These are phyloP conservation scores for Porcisia hertigi DNA, from an alignment of 208 protist species.

Conservation along the genomic window DNA sequence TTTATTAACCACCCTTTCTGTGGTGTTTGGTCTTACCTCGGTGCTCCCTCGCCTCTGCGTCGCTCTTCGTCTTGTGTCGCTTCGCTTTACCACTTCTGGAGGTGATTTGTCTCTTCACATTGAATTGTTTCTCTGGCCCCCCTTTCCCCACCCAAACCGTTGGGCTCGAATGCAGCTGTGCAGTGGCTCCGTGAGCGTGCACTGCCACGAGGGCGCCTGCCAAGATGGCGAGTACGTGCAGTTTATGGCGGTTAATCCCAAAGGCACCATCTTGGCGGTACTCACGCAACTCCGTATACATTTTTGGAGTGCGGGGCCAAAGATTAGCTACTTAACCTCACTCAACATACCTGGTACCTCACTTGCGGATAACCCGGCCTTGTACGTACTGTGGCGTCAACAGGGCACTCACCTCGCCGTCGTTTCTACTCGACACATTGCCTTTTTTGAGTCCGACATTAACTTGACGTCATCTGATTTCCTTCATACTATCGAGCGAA, in stretches of 20 bases:
- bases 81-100: neutral
- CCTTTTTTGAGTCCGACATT: slow-evolving; percentile 55
- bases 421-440: slow-evolving; percentile 46
- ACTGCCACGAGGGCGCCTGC: slow-evolving; percentile 22
- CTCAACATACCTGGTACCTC: slow-evolving; percentile 39
- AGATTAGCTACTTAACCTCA: slow-evolving; percentile 46
- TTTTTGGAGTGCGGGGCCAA: slow-evolving; percentile 47
- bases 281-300: slow-evolving; percentile 61
- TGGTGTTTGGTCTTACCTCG: neutral
- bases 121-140: neutral
- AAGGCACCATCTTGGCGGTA: slow-evolving; percentile 42
- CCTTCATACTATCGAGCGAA: slow-evolving; percentile 8
- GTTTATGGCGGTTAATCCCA: slow-evolving; percentile 40
- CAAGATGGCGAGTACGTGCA: slow-evolving; percentile 40
- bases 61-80: neutral
- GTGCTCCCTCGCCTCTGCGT: too few relatives aligned
- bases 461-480: slow-evolving; percentile 14
- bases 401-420: slow-evolving; percentile 52
- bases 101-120: neutral
- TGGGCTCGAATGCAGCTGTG: slow-evolving; percentile 24
- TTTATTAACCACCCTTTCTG: neutral
- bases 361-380: slow-evolving; percentile 48
- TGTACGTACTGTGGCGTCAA: slow-evolving; percentile 68
- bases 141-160: neutral
- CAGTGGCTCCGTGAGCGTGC: slow-evolving; percentile 25